Conservation (phyloP, 2,329 filamentous ascomycete species). For the Aspergillus fumigatus region DNA sequence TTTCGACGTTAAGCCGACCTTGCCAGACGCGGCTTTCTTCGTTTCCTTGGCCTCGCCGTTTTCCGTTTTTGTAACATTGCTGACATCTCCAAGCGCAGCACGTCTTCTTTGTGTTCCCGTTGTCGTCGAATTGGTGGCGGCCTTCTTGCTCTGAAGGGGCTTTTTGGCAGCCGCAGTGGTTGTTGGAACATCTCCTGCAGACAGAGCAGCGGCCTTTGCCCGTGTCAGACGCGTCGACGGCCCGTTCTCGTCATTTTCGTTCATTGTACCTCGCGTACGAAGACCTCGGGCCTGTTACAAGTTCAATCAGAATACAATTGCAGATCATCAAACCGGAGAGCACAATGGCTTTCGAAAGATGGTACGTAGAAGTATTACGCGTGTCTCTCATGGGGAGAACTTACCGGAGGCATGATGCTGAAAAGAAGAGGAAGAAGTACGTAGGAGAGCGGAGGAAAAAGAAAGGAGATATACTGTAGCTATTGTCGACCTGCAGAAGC, state of each 20-base stretch:
- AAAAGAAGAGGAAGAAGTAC: slow-evolving; percentile 22
- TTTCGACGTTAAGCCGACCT: slow-evolving; percentile 72
- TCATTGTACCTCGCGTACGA: slow-evolving; percentile 70
- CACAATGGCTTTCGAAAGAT: slow-evolving; percentile 3
- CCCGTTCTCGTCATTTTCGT: slow-evolving; percentile 93
- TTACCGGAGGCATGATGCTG: slow-evolving; percentile 55
- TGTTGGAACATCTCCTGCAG: slow-evolving; percentile 40
- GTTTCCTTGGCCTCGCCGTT: slow-evolving; percentile 58
- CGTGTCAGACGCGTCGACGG: slow-evolving; percentile 79
- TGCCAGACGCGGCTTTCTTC: slow-evolving; percentile 66
- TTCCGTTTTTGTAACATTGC: slow-evolving; percentile 75
- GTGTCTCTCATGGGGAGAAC: slow-evolving; percentile 15
- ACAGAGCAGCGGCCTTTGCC: slow-evolving; percentile 76
- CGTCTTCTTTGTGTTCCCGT: slow-evolving; percentile 63
- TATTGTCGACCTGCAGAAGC: slow-evolving; percentile 22
- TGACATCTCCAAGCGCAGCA: slow-evolving; percentile 85
- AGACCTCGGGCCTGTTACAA: slow-evolving; percentile 60
- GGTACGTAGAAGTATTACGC: not conserved
- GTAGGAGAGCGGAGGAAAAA: slow-evolving; percentile 16
- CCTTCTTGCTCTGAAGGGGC: slow-evolving; percentile 67
- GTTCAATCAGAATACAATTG: slow-evolving; percentile 34
- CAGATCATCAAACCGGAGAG: slow-evolving; percentile 8
- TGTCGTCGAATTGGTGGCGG: slow-evolving; percentile 44
- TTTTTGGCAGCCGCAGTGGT: slow-evolving; percentile 61
- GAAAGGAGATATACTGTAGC: slow-evolving; percentile 23